Evolutionary conservation across 2,329 filamentous ascomycete species (phyloP).

Genomic region (Madurella fahalii): DNA sequence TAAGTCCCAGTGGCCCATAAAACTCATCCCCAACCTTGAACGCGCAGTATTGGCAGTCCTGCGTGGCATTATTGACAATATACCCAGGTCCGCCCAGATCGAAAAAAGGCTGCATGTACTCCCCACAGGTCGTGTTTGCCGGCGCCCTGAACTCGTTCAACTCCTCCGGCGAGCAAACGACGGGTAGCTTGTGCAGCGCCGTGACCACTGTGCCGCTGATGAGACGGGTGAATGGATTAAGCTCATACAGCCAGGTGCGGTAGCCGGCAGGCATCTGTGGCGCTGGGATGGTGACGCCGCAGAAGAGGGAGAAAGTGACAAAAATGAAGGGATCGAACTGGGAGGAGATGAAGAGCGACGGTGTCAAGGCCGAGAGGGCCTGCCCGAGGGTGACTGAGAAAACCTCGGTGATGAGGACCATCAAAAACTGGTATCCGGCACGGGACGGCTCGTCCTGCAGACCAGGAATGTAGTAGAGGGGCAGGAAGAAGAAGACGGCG

Average conservation of each 20-base stretch:
- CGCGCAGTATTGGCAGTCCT: conserved; percentile 74
- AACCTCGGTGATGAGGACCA: conserved; percentile 76
- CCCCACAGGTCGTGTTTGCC: conserved; percentile 61
- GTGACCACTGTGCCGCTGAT: conserved; percentile 78
- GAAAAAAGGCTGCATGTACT: conserved; percentile 74
- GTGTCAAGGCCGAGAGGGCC: conserved; percentile 70
- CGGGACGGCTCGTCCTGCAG: conserved; percentile 59
- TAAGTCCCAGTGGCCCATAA: conserved; percentile 62
- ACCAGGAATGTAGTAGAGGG: conserved; percentile 79
- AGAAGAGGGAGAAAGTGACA: conserved; percentile 81
- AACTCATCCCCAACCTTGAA: conserved; percentile 79
- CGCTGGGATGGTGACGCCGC: conserved; percentile 77
- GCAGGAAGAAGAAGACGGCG: conserved; percentile 75
- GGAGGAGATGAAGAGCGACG: conserved; percentile 71
- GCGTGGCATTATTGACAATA: conserved; percentile 58
- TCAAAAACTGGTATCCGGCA: conserved; percentile 83
- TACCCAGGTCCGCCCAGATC: conserved; percentile 66
- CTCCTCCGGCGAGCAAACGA: conserved; percentile 59
- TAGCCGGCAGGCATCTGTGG: conserved; percentile 75
- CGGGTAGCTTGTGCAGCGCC: conserved; percentile 62
- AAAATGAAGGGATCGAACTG: conserved; percentile 79
- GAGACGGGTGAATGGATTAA: conserved; percentile 78
- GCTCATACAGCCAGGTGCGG: conserved; percentile 75
- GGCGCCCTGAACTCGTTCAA: conserved; percentile 64
- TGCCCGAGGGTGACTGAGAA: conserved; percentile 81